Evolutionary conservation across 768 basidiomycete species (phyloP).

Genomic region (Termitomyces titanicus): DNA sequence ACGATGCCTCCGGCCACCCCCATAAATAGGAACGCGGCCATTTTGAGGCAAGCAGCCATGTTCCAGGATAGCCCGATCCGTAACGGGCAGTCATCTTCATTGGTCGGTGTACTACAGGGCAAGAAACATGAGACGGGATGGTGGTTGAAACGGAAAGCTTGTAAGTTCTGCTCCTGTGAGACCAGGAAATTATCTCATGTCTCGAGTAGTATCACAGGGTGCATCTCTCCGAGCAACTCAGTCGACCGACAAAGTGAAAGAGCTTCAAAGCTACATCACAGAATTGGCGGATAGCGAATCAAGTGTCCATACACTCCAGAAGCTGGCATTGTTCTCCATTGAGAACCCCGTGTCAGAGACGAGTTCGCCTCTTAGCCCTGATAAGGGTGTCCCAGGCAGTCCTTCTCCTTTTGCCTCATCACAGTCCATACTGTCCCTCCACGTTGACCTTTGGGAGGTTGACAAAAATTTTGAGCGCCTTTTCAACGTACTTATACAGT

Average conservation of each 20-base stretch:
- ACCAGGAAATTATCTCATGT: constrained; percentile 9
- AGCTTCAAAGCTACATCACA: constrained; percentile 50
- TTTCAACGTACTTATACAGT: constrained; percentile 61
- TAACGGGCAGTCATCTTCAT: constrained; percentile 44
- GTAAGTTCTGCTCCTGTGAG: constrained; percentile 39
- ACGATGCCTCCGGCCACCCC: constrained; percentile 59
- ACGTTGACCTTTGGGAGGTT: constrained; percentile 67
- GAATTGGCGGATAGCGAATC: constrained; percentile 52
- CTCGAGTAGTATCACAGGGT: constrained; percentile 46
- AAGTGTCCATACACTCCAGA: constrained; percentile 56
- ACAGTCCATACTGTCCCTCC: constrained; percentile 39
- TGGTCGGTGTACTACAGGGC: constrained; percentile 68
- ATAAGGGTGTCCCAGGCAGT: constrained; percentile 45
- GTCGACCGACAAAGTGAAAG: constrained; percentile 37
- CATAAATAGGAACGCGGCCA: constrained; percentile 47
- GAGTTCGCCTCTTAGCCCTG: constrained; percentile 56
- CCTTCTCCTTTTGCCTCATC: constrained; percentile 52
- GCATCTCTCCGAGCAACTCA: constrained; percentile 38
- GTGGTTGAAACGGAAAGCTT: constrained; percentile 76
- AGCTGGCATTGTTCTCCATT: constrained; percentile 59
- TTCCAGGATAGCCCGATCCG: constrained; percentile 80
- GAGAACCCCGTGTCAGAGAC: constrained; percentile 51
- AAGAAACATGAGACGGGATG: constrained; percentile 71
- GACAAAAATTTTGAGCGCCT: constrained; percentile 68
- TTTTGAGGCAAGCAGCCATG: constrained; percentile 71